These are phyloP conservation scores for Daphne laureola DNA, from an alignment of 441 rosid species.

Conservation along the genomic window DNA sequence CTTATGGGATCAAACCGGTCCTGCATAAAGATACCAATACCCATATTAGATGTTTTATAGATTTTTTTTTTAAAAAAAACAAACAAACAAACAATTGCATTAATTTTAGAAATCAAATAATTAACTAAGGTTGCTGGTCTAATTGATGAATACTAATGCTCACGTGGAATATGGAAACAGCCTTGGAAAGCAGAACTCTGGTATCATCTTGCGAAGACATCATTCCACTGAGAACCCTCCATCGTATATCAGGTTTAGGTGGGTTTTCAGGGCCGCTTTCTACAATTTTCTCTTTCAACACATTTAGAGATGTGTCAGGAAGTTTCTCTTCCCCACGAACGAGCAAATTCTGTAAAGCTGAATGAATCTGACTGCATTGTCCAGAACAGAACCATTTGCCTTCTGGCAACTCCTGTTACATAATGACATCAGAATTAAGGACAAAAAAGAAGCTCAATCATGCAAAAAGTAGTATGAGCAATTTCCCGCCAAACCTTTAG, in stretches of 20 bases:
- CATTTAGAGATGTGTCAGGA: conserved; percentile 40
- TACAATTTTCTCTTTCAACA: conserved; percentile 38
- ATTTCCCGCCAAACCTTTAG: conserved; percentile 44
- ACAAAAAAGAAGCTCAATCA: conserved; percentile 3
- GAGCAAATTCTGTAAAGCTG: conserved; percentile 48
- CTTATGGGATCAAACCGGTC: conserved; percentile 82
- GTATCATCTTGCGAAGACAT: conserved; percentile 41
- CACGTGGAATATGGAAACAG: conserved; percentile 77
- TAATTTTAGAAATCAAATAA: not conserved
- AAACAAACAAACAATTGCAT: conserved; percentile 4
- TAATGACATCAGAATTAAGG: conserved; percentile 12
- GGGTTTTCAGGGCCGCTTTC: conserved; percentile 28
- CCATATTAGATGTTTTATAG: too few relatives aligned
- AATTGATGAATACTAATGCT: conserved; percentile 13
- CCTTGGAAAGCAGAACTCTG: conserved; percentile 46
- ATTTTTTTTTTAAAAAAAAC: too few relatives aligned
- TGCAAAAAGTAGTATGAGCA: not conserved
- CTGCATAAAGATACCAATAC: conserved; percentile 19
- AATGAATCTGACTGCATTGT: conserved; percentile 49
- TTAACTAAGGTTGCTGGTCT: too few relatives aligned
- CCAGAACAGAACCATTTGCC: conserved; percentile 83
- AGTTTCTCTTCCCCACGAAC: conserved; percentile 66
- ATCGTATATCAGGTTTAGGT: conserved; percentile 50
- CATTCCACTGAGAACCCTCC: conserved; percentile 80
- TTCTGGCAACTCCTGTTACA: conserved; percentile 71